Conservation (phyloP, 805 yeast genomes). For the Hanseniaspora nectarophila region DNA sequence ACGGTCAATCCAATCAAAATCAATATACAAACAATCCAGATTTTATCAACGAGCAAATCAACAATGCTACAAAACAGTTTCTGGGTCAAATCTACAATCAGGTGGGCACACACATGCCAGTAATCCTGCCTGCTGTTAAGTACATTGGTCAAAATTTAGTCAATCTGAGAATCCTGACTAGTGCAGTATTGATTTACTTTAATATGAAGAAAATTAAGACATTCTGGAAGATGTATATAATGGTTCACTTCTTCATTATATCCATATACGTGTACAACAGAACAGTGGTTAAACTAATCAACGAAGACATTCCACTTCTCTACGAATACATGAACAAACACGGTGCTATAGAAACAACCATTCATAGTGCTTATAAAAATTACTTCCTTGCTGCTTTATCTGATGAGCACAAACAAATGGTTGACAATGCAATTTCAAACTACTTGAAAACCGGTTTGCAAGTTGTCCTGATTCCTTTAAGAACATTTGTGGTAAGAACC, state of each 20-base stretch:
- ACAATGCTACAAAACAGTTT: neutral
- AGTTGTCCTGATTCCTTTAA: neutral
- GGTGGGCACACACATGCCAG: neutral
- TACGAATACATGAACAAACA: slow-evolving; percentile 11
- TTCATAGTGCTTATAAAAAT: neutral
- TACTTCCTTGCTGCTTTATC: neutral
- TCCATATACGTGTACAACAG: slow-evolving; percentile 7
- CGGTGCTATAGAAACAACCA: neutral
- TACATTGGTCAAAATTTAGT: neutral
- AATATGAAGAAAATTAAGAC: slow-evolving; percentile 1
- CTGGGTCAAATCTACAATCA: neutral
- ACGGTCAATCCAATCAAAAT: neutral
- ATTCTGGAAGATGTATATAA: neutral
- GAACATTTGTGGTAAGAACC: neutral
- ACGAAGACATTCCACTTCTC: slow-evolving; percentile 6
- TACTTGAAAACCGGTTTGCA: neutral
- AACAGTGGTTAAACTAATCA: slow-evolving; percentile 4
- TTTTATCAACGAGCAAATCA: neutral
- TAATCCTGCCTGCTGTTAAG: neutral
- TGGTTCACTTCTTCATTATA: neutral
- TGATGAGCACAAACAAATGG: neutral
- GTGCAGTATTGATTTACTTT: neutral
- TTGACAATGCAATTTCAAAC: neutral
- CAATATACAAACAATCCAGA: neutral
- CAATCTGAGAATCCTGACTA: neutral